Conservation (phyloP, 331 rosid species). For the Rosa hybrid region DNA sequence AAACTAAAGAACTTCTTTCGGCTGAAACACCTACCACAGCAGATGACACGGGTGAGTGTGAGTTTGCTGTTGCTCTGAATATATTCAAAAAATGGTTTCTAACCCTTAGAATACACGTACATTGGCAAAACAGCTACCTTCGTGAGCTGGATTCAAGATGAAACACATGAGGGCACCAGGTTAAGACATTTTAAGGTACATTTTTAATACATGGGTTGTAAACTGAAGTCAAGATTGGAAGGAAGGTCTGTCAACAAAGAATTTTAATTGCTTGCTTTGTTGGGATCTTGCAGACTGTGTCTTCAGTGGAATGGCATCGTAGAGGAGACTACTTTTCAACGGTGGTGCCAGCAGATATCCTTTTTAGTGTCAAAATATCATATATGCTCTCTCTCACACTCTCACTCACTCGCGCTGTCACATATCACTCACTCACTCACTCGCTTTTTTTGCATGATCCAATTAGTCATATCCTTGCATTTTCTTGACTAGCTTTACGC, state of each 20-base stretch:
- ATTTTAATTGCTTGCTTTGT: constrained; percentile 19
- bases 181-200: constrained; percentile 83
- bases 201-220: constrained; percentile 1
- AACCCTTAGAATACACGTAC: constrained; percentile 25
- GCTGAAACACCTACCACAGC: constrained; percentile 44
- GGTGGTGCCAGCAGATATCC: constrained; percentile 96
- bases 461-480: constrained; percentile 11
- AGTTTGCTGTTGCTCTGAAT: constrained; percentile 16
- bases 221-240: not conserved
- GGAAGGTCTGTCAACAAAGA: constrained; percentile 16
- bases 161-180: constrained; percentile 60
- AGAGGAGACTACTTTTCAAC: constrained; percentile 94
- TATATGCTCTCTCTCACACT: not conserved
- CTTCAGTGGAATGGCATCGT: constrained; percentile 88
- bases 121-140: constrained; percentile 47
- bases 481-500: constrained; percentile 78
- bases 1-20: constrained; percentile 61
- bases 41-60: constrained; percentile 65
- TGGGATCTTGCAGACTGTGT: constrained; percentile 67
- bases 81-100: constrained; percentile 13
- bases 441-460: not conserved
- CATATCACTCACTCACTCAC: not conserved
- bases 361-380: constrained; percentile 21
- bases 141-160: constrained; percentile 81
- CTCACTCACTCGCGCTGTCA: no score